Percentiles rank a stretch among this genome's conserved stretches.
Evolutionary conservation across 768 basidiomycete species (phyloP).

Genomic region (Kwoniella pini): DNA sequence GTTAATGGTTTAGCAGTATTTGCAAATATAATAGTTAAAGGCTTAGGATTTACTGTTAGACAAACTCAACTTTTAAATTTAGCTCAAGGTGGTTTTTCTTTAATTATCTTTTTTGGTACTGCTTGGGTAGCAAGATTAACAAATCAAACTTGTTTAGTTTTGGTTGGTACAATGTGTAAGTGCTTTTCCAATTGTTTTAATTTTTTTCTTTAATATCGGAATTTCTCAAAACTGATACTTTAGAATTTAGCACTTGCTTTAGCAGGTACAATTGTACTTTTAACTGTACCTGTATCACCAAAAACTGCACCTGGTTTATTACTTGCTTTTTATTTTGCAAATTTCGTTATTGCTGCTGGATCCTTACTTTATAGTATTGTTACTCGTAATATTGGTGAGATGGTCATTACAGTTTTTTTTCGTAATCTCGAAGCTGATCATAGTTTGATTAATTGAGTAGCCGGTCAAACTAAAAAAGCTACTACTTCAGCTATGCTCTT

Average conservation of each 20-base stretch:
- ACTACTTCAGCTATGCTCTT: slow-evolving; percentile 60
- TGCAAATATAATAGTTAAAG: slow-evolving; percentile 61
- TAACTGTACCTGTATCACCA: slow-evolving; percentile 57
- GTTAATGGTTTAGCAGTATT: slow-evolving; percentile 61
- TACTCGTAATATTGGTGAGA: slow-evolving; percentile 35
- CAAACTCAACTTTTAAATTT: slow-evolving; percentile 62
- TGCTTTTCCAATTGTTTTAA: not conserved
- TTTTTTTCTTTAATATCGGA: not conserved
- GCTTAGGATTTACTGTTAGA: slow-evolving; percentile 59
- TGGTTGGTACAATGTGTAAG: slow-evolving; percentile 58
- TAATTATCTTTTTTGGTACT: slow-evolving; percentile 36
- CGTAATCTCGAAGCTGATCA: not conserved
- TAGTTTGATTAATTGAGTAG: slow-evolving; percentile 32
- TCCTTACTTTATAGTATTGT: slow-evolving; percentile 38
- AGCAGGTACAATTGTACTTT: slow-evolving; percentile 60
- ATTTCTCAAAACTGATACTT: not conserved
- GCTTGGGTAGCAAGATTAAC: slow-evolving; percentile 45
- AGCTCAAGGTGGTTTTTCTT: slow-evolving; percentile 54
- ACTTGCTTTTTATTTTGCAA: slow-evolving; percentile 58
- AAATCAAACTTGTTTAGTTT: slow-evolving; percentile 60
- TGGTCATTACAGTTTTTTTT: not conserved
- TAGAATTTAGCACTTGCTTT: slow-evolving; percentile 56
- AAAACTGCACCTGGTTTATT: slow-evolving; percentile 60
- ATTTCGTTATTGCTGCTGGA: slow-evolving; percentile 36
- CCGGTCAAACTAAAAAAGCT: slow-evolving; percentile 61